phyloP scores from a whole-genome alignment of 2,329 filamentous ascomycete species.

The Penicillium sp. region DNA sequence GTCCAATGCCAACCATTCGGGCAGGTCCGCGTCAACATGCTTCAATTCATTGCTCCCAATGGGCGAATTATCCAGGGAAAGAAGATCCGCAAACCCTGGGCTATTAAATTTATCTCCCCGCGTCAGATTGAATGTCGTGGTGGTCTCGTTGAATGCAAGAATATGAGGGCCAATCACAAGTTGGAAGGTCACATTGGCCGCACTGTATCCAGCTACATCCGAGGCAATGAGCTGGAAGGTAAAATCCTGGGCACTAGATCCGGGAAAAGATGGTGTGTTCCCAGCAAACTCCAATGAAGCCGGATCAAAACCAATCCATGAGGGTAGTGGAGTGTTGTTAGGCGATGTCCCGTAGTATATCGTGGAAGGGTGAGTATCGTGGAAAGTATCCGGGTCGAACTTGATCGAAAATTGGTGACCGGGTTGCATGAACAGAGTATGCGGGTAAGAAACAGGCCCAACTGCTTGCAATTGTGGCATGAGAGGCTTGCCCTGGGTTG shows the following conservation, averaged over 20 bases:
- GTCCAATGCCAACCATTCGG: conserved; percentile 66
- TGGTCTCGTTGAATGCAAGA: conserved; percentile 56
- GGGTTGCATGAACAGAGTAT: conserved; percentile 37
- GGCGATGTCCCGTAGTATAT: conserved; percentile 70
- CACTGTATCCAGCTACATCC: conserved; percentile 71
- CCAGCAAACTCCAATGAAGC: conserved; percentile 62
- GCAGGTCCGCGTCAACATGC: conserved; percentile 51
- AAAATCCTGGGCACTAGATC: conserved; percentile 66
- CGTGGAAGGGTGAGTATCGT: conserved; percentile 49
- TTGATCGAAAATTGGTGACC: conserved; percentile 57
- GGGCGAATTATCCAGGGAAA: conserved; percentile 55
- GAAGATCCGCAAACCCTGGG: conserved; percentile 44
- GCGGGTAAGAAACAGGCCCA: conserved; percentile 36
- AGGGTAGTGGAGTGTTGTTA: conserved; percentile 75
- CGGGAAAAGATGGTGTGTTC: conserved; percentile 58
- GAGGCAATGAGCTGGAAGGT: conserved; percentile 69
- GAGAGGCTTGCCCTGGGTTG: conserved; percentile 32
- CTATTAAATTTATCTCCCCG: conserved; percentile 50
- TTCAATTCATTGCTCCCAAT: conserved; percentile 48
- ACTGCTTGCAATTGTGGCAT: conserved; percentile 33
- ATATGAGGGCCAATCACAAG: conserved; percentile 67
- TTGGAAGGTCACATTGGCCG: conserved; percentile 59
- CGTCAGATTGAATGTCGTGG: conserved; percentile 54
- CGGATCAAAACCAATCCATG: conserved; percentile 74
- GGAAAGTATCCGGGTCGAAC: conserved; percentile 65